phyloP scores from a whole-genome alignment of 2,329 filamentous ascomycete genomes.

The Phyllosticta citribraziliensis region DNA sequence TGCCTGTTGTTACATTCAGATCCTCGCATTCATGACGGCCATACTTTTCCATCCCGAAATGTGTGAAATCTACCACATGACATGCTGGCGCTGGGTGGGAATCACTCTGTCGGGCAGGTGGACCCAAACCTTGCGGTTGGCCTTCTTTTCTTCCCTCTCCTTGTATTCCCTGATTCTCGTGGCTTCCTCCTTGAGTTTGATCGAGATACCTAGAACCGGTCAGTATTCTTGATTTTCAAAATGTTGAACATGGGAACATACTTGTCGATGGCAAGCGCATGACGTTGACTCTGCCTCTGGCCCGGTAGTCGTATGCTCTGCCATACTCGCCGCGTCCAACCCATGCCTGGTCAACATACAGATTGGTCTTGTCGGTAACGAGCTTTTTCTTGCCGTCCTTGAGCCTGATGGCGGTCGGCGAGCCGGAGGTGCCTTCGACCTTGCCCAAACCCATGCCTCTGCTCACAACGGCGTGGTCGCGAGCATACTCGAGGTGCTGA shows the following conservation, averaged over 20 bases:
- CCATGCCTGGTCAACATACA: slow-evolving; percentile 92
- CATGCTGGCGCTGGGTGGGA: slow-evolving; percentile 77
- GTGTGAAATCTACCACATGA: slow-evolving; percentile 60
- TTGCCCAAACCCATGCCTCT: slow-evolving; percentile 70
- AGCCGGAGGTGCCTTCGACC: slow-evolving; percentile 17
- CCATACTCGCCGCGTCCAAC: slow-evolving; percentile 61
- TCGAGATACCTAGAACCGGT: slow-evolving; percentile 50
- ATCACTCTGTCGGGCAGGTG: slow-evolving; percentile 81
- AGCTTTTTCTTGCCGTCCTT: slow-evolving; percentile 66
- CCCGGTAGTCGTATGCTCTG: slow-evolving; percentile 58
- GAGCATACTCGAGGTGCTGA: slow-evolving; percentile 69
- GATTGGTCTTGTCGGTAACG: slow-evolving; percentile 63
- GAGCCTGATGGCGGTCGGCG: slow-evolving; percentile 53
- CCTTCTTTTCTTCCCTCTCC: slow-evolving; percentile 67
- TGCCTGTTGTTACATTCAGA: not conserved
- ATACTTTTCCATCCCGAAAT: not conserved
- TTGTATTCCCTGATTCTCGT: slow-evolving; percentile 73
- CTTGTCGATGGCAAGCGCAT: slow-evolving; percentile 65
- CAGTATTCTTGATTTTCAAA: not conserved
- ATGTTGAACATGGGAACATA: slow-evolving; percentile 37
- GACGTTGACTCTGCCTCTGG: slow-evolving; percentile 59
- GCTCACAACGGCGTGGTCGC: slow-evolving; percentile 68
- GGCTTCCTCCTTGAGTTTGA: slow-evolving; percentile 88
- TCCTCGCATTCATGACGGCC: not conserved
- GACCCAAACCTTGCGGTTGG: slow-evolving; percentile 70